Percentiles rank a stretch among this genome's conserved stretches.
Evolutionary conservation across 2,329 filamentous ascomycete genomes (phyloP).

Genomic region (Eutypa lata): DNA sequence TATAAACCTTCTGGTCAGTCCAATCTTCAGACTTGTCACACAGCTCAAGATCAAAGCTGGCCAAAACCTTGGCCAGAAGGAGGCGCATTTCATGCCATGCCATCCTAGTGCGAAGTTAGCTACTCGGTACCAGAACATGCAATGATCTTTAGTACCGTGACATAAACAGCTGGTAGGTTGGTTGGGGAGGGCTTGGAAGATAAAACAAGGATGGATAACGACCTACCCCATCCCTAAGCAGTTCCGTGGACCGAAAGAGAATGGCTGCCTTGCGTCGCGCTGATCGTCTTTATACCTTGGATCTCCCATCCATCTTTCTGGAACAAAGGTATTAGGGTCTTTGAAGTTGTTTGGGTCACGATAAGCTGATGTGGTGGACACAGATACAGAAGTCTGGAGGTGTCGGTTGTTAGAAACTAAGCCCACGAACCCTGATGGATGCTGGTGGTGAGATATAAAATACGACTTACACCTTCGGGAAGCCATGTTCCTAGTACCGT

Average conservation of each 20-base stretch:
- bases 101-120: slow-evolving; percentile 5
- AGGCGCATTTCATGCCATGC: slow-evolving; percentile 20
- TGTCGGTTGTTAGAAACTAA: too few relatives aligned
- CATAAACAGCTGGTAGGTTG: too few relatives aligned
- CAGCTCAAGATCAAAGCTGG: slow-evolving; percentile 13
- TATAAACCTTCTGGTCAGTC: slow-evolving; percentile 12
- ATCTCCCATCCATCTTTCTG: slow-evolving; percentile 20
- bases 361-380: slow-evolving; percentile 12
- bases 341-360: slow-evolving; percentile 13
- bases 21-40: slow-evolving; percentile 10
- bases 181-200: too few relatives aligned
- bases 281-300: slow-evolving; percentile 15
- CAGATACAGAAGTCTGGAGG: slow-evolving; percentile 9
- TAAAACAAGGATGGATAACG: too few relatives aligned
- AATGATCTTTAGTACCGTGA: too few relatives aligned
- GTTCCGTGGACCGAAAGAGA: slow-evolving; percentile 16
- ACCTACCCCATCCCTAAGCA: slow-evolving; percentile 15
- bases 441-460: too few relatives aligned
- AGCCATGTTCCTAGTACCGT: slow-evolving; percentile 1
- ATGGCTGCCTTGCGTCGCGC: slow-evolving; percentile 17
- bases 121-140: neutral
- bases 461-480: neutral
- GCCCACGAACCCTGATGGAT: too few relatives aligned
- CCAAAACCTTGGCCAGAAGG: slow-evolving; percentile 12
- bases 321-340: slow-evolving; percentile 16